Evolutionary conservation across 116 monocot genomes (phyloP), one percentile per base, ranked within the genome.

Genomic region (Iris pallida): DNA sequence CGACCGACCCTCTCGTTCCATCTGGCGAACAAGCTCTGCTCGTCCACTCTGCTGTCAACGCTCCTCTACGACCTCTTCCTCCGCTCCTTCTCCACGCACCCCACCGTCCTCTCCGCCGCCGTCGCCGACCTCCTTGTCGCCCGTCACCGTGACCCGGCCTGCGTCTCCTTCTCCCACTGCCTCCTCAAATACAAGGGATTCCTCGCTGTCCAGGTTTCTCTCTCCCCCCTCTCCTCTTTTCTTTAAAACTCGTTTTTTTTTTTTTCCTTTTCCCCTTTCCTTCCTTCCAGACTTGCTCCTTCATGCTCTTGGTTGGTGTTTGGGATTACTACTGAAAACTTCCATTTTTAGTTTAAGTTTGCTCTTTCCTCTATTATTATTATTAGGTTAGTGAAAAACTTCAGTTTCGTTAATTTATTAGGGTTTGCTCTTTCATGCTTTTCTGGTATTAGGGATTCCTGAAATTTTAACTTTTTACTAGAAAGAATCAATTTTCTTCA

Each of bases 151-250:
- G 95, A 95, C 73, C 95, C 95, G 2, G 95, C 95, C 42, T 95
- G 91, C 76, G 68, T 69, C 42, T 81, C 80, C 17, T 95, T 80
- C 70, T 86, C 84, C 54, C 91, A 91, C 63, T 91, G 91, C 72
- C 76, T 95, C 43, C 76, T 95, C 51, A 91, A 95, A 63, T 95
- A 84, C 78, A 95, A 95, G 86, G 95, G 95, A 4, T 95, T 86
- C 80, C 83, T 91, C 20, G 95, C 91, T 14, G 68, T 90, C 52
- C 91, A 88, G 81, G 83, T 91, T 43, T 44, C 72, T n/a, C 88
- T 47, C 79, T 92, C 17, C 57, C 92, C 2, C 82, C 86, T 59
- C 42, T 74, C 16, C 83, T 85, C 49, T 85, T 82, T 85, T 6
- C 20, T 14, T 65, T 75, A 45, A 16, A 63, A 30, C 3, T 30